These are phyloP conservation scores for Phellinidium pouzarii DNA, from an alignment of 1,284 basidiomycete species.

Conservation along the genomic window DNA sequence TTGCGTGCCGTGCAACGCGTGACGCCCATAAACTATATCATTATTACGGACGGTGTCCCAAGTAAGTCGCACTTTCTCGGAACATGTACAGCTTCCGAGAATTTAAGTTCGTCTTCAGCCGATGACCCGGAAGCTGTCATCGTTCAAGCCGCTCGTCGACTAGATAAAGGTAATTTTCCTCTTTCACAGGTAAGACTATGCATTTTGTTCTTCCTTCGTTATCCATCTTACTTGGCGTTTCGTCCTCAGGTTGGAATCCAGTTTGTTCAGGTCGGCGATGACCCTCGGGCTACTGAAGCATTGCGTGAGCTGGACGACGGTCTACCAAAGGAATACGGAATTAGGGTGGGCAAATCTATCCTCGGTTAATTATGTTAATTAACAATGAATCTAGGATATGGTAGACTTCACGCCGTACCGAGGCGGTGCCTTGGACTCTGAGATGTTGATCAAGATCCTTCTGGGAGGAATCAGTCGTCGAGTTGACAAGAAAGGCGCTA, in stretches of 20 bases:
- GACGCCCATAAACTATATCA: constrained; percentile 53
- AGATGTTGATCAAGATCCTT: constrained; percentile 46
- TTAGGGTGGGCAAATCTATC: constrained; percentile 16
- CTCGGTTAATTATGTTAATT: neutral
- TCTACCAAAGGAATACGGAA: constrained; percentile 23
- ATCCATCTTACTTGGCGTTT: neutral
- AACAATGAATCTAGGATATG: constrained; percentile 39
- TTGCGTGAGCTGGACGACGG: constrained; percentile 31
- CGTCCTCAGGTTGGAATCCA: constrained; percentile 25
- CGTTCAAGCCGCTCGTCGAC: constrained; percentile 38
- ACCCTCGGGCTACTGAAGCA: constrained; percentile 27
- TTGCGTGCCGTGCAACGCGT: constrained; percentile 28
- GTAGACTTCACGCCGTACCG: constrained; percentile 54
- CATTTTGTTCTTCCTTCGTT: neutral
- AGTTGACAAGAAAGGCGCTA: constrained; percentile 34
- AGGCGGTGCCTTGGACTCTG: constrained; percentile 33
- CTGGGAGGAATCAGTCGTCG: constrained; percentile 53
- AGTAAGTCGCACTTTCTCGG: constrained; percentile 35
- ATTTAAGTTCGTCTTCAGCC: constrained; percentile 26
- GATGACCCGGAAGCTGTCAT: constrained; percentile 48
- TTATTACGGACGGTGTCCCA: constrained; percentile 57
- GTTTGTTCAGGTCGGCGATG: constrained; percentile 32
- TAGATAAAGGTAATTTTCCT: constrained; percentile 43
- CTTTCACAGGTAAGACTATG: constrained; percentile 41
- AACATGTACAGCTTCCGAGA: neutral